Base-by-base conservation (phyloP, 1,284 basidiomycete genomes). In the Clitocybe nebularis region DNA sequence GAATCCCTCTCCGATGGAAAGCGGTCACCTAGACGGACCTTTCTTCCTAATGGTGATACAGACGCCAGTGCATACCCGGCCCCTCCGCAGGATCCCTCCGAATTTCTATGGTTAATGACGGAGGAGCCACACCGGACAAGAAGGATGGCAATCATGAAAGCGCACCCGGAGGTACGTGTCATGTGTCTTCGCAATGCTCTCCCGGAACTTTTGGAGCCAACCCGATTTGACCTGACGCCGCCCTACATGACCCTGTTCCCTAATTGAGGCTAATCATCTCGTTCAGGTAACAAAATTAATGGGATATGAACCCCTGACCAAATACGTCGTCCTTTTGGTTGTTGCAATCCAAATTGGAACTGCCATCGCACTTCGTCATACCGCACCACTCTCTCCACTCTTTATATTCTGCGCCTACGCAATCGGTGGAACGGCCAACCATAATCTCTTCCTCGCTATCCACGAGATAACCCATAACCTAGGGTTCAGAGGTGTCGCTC, bases 381-480 rank as follows among this genome's bases (percentile, higher is more conserved):
- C 77, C 1, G 73, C 75, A 33, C 80, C 89, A 0, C 62, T 87
- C 37, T 90, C 89, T 4, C 78, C 77, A 41, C 60, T 71, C 30
- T 94, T 96, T 63, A 60, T 97, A 35, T 53, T 87, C 24, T 72
- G 75, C 6, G 92, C 95, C 0, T 99, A 98, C 61, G 72, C 71
- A 5, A 75, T 99, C 41, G 95, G 95, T 3, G 96, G 92, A 3
- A 97, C 94, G 0, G 86, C 89, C 11, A 99, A 98, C 67, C 95
- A 99, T 61, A 98, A 99, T 64, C 77, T 93, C 20, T 99, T 99
- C 66, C 77, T 99, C 26, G 93, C 95, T 17, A 96, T 99, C 44
- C 95, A 99, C 62, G 95, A 99, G 60, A 98, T 99, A 53, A 97
- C 94, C 1, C 95, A 99, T 66, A 98, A 98, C 61, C 77, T 99